These are phyloP conservation scores for Cladorrhinum samala DNA, from an alignment of 495 filamentous ascomycete species.

Conservation along the genomic window DNA sequence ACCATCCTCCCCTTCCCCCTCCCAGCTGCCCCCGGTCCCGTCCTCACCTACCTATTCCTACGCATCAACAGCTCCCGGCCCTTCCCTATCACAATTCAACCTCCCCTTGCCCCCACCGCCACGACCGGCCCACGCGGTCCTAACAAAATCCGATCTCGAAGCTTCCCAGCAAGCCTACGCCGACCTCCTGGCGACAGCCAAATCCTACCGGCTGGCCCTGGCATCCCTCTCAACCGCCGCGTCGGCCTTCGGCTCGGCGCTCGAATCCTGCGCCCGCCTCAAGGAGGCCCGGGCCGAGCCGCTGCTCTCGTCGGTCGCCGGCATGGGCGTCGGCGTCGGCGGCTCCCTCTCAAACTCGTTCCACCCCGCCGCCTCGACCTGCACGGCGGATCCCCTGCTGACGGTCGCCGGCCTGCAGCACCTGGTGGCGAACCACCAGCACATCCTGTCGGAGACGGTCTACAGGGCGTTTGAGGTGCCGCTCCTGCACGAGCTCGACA, in stretches of 20 bases:
- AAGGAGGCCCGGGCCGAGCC: constrained; percentile 52
- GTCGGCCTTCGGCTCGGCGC: constrained; percentile 53
- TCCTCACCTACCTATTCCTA: constrained; percentile 55
- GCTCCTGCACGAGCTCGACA: constrained; percentile 57
- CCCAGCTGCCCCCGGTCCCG: constrained; percentile 48
- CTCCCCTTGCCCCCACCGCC: constrained; percentile 54
- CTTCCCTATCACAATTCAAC: constrained; percentile 46
- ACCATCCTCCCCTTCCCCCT: constrained; percentile 42
- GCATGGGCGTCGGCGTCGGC: not conserved
- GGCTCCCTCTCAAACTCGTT: constrained; percentile 1
- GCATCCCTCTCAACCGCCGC: constrained; percentile 51
- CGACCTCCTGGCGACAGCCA: constrained; percentile 53
- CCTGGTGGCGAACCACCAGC: constrained; percentile 58
- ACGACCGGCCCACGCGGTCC: constrained; percentile 46
- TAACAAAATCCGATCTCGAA: constrained; percentile 56
- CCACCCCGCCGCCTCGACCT: constrained; percentile 22
- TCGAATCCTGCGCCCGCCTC: constrained; percentile 59
- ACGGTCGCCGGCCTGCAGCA: constrained; percentile 57
- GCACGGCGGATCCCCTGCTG: constrained; percentile 54
- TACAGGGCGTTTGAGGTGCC: constrained; percentile 60
- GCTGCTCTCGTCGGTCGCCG: constrained; percentile 11
- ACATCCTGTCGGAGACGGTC: constrained; percentile 57
- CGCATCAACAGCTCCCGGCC: constrained; percentile 55
- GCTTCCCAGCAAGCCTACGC: constrained; percentile 53
- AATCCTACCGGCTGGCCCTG: constrained; percentile 53